Evolutionary conservation across 495 filamentous ascomycete species (phyloP), one percentile per base, ranked within the genome.

Genomic region (Podospora fimiseda): DNA sequence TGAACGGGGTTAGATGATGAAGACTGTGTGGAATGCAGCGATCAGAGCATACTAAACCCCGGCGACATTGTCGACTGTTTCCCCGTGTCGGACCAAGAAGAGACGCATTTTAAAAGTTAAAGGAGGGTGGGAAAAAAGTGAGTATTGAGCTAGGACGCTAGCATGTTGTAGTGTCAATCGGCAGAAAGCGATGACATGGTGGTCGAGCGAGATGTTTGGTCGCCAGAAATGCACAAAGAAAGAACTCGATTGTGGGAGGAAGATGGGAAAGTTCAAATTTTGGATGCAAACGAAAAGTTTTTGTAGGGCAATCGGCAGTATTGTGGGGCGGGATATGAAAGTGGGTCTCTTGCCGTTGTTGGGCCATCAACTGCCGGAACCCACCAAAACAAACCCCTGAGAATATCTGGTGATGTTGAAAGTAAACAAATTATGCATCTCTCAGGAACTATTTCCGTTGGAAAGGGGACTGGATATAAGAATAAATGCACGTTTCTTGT

Each of bases 21-120:
- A 9, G 18, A n/a, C 15, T 27, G 40, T 22, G 45, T 41, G 20
- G 36, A 51, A 51, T 39, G 27, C 15, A 30, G 16, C 9, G 5
- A 21, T n/a, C 20, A 23, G 22, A 43, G 45, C 82, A 56, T 76
- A 92, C 88, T 86, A 89, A 50, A 83, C 61, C 47, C 81, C 77
- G 30, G 83, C 84, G 49, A 93, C 82, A 70, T 95, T 95, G 67
- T 93, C 84, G 40, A 91, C 84, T 3, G 90, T 91, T 68, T 95
- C 90, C 53, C 84, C 90, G 71, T 95, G 90, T 47, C 90, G 80
- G 53, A 93, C 83, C 44, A 95, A 79, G 62, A 88, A 79, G 42
- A 95, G 68, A 64, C 75, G 81, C 87, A 93, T 86, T 9, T 21
- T 19, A 15, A 19, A 7, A 16, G 20, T 27, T 2, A 2, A 3